Conservation (phyloP, 2,329 filamentous ascomycete genomes). For the Pseudopithomyces maydicus region DNA sequence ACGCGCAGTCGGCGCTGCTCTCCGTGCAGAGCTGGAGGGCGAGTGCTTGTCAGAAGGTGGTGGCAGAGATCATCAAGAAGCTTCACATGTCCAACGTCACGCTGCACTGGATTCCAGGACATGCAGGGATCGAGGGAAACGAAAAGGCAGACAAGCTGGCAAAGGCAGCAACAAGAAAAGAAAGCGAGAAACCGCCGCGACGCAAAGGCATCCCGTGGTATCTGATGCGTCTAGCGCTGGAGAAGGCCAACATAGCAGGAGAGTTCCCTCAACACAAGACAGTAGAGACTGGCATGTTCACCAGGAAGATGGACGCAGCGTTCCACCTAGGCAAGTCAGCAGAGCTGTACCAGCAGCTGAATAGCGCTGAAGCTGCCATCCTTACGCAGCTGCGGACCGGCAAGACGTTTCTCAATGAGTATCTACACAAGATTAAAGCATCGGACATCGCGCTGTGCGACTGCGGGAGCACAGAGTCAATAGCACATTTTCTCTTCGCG, state of each 20-base stretch:
- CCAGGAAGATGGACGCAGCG: constrained; percentile 21
- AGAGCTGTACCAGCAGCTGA: constrained; percentile 19
- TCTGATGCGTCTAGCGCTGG: constrained; percentile 8
- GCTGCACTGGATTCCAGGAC: constrained; percentile 20
- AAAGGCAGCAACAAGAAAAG: constrained; percentile 7
- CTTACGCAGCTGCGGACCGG: constrained; percentile 17
- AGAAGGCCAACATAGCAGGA: constrained; percentile 9
- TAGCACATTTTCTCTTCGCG: constrained; percentile 19
- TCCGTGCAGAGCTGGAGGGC: constrained; percentile 13
- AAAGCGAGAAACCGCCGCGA: constrained; percentile 16
- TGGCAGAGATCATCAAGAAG: constrained; percentile 14
- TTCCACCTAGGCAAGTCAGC: constrained; percentile 20
- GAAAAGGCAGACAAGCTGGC: constrained; percentile 18
- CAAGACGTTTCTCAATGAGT: constrained; percentile 17
- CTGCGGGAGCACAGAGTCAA: constrained; percentile 15
- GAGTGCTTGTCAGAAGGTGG: constrained; percentile 13
- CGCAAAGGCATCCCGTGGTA: constrained; percentile 16
- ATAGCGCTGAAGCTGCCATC: constrained; percentile 19
- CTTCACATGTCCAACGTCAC: constrained; percentile 19
- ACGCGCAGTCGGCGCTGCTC: constrained; percentile 8
- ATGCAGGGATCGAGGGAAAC: constrained; percentile 19
- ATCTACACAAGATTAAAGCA: constrained; percentile 21
- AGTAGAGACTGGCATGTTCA: constrained; percentile 16
- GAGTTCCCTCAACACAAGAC: background rate
- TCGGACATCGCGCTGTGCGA: constrained; percentile 15